phyloP scores from a whole-genome alignment of 2,329 filamentous ascomycete species.

The Cordyceps tenuipes region DNA sequence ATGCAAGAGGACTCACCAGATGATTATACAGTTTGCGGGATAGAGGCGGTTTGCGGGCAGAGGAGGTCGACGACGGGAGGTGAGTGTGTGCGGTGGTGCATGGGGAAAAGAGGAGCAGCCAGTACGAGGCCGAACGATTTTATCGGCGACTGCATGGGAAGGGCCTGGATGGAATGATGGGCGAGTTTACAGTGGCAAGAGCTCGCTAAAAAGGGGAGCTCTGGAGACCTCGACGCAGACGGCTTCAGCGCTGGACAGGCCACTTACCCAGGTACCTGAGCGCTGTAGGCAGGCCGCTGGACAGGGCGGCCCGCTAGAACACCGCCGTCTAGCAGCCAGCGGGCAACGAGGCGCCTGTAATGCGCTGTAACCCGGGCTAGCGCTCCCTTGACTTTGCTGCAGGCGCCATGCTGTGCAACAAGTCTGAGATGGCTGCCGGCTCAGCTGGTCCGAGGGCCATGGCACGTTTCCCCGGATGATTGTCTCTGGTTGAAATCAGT shows the following conservation, averaged over 20 bases:
- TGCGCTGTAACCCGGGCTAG: not conserved
- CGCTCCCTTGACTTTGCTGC: not conserved
- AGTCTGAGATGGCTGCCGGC: too few species aligned
- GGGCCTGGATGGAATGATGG: not conserved
- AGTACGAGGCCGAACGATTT: constrained; percentile 18
- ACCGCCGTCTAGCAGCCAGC: not conserved
- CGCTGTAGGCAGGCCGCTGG: not conserved
- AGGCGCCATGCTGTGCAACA: too few species aligned
- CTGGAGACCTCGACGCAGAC: not conserved
- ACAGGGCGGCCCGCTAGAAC: not conserved
- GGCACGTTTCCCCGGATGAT: not conserved
- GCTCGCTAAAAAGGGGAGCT: not conserved
- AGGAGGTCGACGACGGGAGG: constrained; percentile 1
- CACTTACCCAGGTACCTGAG: not conserved
- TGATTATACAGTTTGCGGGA: constrained; percentile 19
- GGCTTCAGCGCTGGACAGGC: not conserved
- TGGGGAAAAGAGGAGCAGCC: constrained; percentile 20
- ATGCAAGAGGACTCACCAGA: constrained; percentile 30
- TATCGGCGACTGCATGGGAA: constrained; percentile 9
- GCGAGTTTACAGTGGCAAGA: not conserved
- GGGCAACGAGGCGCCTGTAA: not conserved
- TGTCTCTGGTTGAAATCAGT: not conserved
- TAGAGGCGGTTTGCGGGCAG: constrained; percentile 5
- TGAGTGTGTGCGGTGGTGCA: constrained; percentile 15
- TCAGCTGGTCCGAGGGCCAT: not conserved